Evolutionary conservation across 441 rosid species (phyloP).

Genomic region (Adansonia grandidieri): DNA sequence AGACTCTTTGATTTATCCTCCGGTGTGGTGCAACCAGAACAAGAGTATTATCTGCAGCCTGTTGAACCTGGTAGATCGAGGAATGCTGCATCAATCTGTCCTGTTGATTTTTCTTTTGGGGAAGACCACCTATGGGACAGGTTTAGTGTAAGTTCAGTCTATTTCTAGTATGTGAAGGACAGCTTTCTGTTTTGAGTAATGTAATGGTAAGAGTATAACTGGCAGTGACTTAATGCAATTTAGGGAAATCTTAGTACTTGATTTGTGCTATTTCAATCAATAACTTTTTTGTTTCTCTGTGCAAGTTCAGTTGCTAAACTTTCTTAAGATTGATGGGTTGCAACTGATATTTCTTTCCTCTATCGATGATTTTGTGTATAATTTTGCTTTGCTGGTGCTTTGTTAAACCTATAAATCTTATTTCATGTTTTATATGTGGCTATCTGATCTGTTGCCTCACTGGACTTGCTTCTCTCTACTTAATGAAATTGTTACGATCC

Average conservation of each 20-base stretch:
- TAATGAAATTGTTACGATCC: not conserved
- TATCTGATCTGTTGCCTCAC: not conserved
- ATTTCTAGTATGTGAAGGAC: constrained; percentile 1
- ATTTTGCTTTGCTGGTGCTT: not conserved
- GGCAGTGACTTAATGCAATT: not conserved
- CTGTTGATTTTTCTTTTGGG: constrained; percentile 85
- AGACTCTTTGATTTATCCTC: constrained; percentile 86
- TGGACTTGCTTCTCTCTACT: not conserved
- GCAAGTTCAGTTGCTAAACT: not conserved
- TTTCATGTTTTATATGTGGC: not conserved
- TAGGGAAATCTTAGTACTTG: not conserved
- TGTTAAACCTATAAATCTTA: not conserved
- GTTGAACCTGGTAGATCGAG: constrained; percentile 78
- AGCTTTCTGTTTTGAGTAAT: constrained; percentile 1
- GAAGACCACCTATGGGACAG: constrained; percentile 97
- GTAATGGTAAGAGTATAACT: not conserved
- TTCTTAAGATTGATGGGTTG: not conserved
- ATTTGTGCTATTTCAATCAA: not conserved
- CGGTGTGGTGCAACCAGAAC: constrained; percentile 79
- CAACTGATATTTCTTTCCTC: constrained; percentile 12
- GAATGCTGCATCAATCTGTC: constrained; percentile 76
- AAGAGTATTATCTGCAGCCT: constrained; percentile 91
- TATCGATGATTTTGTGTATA: not conserved
- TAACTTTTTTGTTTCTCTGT: not conserved
- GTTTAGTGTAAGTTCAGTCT: constrained; percentile 73